A percentile compares a stretch with the other conserved stretches of the same genome.
Evolutionary conservation across 2,329 filamentous ascomycete species (phyloP).

Genomic region (Sporothrix euskadiensis): DNA sequence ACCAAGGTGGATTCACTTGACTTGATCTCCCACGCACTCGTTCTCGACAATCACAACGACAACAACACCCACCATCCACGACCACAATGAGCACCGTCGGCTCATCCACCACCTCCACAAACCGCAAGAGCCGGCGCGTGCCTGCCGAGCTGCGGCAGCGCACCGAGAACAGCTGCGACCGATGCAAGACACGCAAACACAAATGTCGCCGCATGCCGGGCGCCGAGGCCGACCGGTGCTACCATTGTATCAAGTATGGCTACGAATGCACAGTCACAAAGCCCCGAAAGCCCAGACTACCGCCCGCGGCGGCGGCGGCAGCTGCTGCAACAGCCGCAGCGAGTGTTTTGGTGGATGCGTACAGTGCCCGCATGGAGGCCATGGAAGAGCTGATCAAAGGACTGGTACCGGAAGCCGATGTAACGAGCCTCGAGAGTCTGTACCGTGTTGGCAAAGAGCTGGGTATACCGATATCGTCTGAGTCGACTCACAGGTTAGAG

Average conservation of each 20-base stretch:
- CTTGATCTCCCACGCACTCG: background rate
- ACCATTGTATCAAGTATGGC: conserved; percentile 44
- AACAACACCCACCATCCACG: background rate
- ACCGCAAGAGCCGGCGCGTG: conserved; percentile 38
- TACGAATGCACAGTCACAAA: conserved; percentile 46
- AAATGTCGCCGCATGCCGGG: conserved; percentile 43
- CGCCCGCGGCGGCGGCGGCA: conserved; percentile 39
- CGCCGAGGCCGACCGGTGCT: conserved; percentile 42
- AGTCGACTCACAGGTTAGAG: background rate
- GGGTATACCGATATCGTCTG: conserved; percentile 43
- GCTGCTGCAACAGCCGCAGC: conserved; percentile 33
- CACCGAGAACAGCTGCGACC: conserved; percentile 49
- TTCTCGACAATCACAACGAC: background rate
- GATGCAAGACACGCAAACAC: conserved; percentile 49
- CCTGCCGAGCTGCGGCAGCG: conserved; percentile 47
- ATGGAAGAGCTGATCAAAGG: conserved; percentile 48
- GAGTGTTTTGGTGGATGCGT: conserved; percentile 39
- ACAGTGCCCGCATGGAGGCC: conserved; percentile 43
- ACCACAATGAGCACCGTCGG: background rate
- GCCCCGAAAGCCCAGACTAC: conserved; percentile 39
- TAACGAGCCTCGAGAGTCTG: conserved; percentile 45
- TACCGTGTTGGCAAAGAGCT: conserved; percentile 42
- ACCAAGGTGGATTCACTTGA: background rate
- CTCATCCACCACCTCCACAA: background rate
- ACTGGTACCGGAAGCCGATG: conserved; percentile 46